Evolutionary conservation across 805 yeast genomes (phyloP).

Genomic region (Lachancea sp.): DNA sequence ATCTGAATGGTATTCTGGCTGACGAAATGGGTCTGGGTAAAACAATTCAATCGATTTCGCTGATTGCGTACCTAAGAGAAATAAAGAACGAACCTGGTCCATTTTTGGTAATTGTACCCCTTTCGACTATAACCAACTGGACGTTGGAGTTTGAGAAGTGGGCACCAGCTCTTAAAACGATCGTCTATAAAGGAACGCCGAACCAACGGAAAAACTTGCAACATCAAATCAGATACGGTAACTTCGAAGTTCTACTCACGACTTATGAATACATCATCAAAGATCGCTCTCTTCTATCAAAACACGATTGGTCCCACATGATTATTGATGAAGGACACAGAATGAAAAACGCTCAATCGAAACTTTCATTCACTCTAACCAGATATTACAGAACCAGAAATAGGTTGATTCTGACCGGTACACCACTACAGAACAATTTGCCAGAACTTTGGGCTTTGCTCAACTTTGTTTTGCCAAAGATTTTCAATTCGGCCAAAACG

Average conservation of each 20-base stretch:
- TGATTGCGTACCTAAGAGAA: constrained; percentile 65
- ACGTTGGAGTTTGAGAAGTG: constrained; percentile 78
- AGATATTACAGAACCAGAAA: constrained; percentile 68
- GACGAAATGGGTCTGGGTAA: constrained; percentile 99
- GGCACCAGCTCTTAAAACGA: constrained; percentile 73
- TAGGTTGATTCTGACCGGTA: constrained; percentile 78
- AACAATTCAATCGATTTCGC: constrained; percentile 78
- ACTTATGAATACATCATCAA: constrained; percentile 78
- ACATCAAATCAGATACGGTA: constrained; percentile 56
- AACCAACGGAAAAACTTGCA: constrained; percentile 62
- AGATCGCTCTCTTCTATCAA: constrained; percentile 63
- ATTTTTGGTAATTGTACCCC: constrained; percentile 73
- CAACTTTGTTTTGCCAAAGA: constrained; percentile 75
- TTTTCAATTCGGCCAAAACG: constrained; percentile 78
- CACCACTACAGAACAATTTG: constrained; percentile 77
- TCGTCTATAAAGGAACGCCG: constrained; percentile 75
- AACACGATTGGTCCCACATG: constrained; percentile 77
- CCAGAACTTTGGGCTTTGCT: constrained; percentile 84
- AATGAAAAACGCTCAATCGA: constrained; percentile 75
- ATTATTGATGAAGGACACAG: constrained; percentile 89
- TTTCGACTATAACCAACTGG: constrained; percentile 83
- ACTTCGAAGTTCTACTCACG: constrained; percentile 70
- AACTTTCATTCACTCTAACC: constrained; percentile 63
- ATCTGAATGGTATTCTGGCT: constrained; percentile 92
- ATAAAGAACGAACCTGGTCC: constrained; percentile 60